phyloP scores from a whole-genome alignment of 495 filamentous ascomycete genomes.

The Usnea hakonensis region DNA sequence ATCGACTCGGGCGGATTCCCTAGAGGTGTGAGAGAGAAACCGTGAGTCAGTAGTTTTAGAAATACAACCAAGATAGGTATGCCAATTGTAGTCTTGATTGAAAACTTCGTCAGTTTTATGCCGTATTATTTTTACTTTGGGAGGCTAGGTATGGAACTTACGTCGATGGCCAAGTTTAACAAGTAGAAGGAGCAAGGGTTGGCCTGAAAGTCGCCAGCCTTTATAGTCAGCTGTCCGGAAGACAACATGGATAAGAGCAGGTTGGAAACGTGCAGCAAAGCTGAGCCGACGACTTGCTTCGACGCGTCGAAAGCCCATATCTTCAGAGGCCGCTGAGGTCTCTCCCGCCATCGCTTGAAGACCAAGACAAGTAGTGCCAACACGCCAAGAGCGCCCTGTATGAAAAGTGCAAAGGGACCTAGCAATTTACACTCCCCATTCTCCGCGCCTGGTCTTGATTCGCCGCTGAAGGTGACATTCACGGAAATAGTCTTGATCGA shows the following conservation, averaged over 20 bases:
- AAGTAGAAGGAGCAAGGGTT: slow-evolving; percentile 97
- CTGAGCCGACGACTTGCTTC: slow-evolving; percentile 94
- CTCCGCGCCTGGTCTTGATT: slow-evolving; percentile 24
- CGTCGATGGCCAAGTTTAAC: slow-evolving; percentile 89
- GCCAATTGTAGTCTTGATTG: slow-evolving; percentile 65
- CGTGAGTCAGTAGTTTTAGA: slow-evolving; percentile 62
- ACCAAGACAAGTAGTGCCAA: slow-evolving; percentile 80
- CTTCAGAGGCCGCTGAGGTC: slow-evolving; percentile 81
- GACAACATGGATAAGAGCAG: slow-evolving; percentile 93
- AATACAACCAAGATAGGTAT: slow-evolving; percentile 88
- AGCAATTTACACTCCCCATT: slow-evolving; percentile 73
- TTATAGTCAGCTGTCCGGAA: slow-evolving; percentile 60
- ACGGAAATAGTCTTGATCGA: slow-evolving; percentile 12
- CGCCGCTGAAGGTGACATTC: slow-evolving; percentile 20
- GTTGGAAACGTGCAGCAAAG: slow-evolving; percentile 84
- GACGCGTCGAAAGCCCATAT: slow-evolving; percentile 96
- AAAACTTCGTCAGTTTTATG: slow-evolving; percentile 8
- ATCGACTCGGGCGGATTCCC: slow-evolving; percentile 79
- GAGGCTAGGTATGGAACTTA: slow-evolving; percentile 43
- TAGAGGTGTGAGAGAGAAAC: slow-evolving; percentile 68
- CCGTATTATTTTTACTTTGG: no score
- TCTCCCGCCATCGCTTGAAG: slow-evolving; percentile 86
- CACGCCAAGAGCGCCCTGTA: slow-evolving; percentile 80
- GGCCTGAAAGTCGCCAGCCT: slow-evolving; percentile 55
- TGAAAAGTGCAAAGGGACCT: slow-evolving; percentile 77